Evolutionary conservation across 305 asterid genomes (phyloP).

Genomic region (Coffea humblotiana): DNA sequence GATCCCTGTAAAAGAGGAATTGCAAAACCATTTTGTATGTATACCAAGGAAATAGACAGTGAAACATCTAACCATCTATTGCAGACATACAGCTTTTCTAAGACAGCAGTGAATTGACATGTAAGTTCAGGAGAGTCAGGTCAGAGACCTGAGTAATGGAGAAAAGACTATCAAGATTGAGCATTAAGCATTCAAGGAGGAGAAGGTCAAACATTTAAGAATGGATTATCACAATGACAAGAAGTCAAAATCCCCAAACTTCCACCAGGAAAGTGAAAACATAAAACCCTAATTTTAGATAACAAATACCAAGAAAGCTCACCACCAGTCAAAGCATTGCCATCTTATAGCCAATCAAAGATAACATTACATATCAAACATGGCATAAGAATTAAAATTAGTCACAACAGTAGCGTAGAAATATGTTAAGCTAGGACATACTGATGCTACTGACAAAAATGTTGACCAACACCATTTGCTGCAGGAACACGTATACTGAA

Average conservation of each 20-base stretch:
- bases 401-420: not conserved
- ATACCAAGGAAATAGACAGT: not conserved
- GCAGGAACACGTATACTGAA: not conserved
- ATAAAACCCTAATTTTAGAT: not conserved
- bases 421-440: not conserved
- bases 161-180: not conserved
- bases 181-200: not conserved
- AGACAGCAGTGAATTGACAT: not conserved
- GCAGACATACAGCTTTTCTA: not conserved
- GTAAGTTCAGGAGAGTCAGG: not conserved
- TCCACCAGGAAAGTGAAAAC: not conserved
- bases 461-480: too few species aligned
- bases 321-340: not conserved
- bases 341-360: not conserved
- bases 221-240: not conserved
- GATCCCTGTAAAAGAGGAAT: conserved; percentile 61
- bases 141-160: not conserved
- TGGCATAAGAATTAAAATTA: not conserved
- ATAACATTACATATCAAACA: not conserved
- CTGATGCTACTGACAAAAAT: not conserved
- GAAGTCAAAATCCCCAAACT: not conserved
- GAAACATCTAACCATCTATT: not conserved
- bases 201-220: not conserved
- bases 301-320: not conserved
- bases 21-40: not conserved